Base-by-base conservation (phyloP, 2,329 filamentous ascomycete species). In the Alternaria gansuensis region DNA sequence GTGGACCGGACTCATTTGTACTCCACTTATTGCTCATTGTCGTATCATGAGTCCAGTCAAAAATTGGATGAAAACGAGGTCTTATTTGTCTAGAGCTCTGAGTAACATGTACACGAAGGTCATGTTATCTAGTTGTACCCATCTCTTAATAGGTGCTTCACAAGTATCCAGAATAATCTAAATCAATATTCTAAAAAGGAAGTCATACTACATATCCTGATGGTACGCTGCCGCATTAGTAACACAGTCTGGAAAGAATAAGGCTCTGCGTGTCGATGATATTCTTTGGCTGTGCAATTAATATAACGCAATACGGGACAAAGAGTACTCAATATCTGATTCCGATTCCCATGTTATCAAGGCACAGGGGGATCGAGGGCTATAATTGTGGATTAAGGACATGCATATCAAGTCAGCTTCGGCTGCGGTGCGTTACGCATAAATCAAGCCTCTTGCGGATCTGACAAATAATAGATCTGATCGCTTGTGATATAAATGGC, bases 391-490 rank as follows among this genome's bases (percentile, higher is more conserved):
- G 10, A 39, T 39, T 10, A n/a, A 10, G 34, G 13, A 13, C 29
- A 45, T 10, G 41, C 34, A 50, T 50, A 33, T 39, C 31, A 29
- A 4, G 34, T 50, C 48, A 50, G 48, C 24, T 26, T 13, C 1
- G 26, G 21, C 40, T 23, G 48, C 21, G 48, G 48, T 23, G 34
- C 33, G 34, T 23, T 50, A 23, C 34, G 10, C 24, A 11, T 28
- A 50, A 39, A 10, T 14, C 10, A 39, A 23, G 33, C n/a, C 34
- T 45, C 14, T 28, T 8, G 7, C 23, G n/a, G 4, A 50, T 39
- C 31, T 26, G 48, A 50, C 48, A 50, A 37, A 33, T 34, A 1
- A 21, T 48, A 10, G 44, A 34, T 48, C 21, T 48, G n/a, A 34
- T 24, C 13, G 23, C 44, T 17, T 8, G 7, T 17, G 31, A 36